Evolutionary conservation across 176 grass and related monocot species (phyloP).

Genomic region (Zizania latifolia): DNA sequence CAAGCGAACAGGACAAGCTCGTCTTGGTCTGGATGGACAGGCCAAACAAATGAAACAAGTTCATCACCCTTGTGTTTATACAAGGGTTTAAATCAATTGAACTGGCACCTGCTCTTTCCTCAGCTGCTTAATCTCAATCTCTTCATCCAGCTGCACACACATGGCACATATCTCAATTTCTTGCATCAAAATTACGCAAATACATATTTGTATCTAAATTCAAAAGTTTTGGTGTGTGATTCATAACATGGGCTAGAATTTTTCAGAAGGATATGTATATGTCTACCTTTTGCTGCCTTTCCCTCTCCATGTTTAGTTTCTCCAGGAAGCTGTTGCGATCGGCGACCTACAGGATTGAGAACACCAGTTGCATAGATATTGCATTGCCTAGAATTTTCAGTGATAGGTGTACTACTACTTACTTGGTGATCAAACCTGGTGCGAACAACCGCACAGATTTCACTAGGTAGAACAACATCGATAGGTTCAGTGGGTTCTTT

Average conservation of each 20-base stretch:
- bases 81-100: no score
- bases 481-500: slow-evolving; percentile 65
- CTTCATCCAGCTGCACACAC: no score
- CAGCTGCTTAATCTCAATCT: slow-evolving; percentile 76
- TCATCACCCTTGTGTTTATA: no score
- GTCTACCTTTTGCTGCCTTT: slow-evolving; percentile 52
- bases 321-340: slow-evolving; percentile 53
- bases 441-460: slow-evolving; percentile 42
- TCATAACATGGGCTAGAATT: background rate
- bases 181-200: no score
- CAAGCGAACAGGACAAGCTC: no score
- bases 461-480: slow-evolving; percentile 59
- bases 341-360: slow-evolving; percentile 35
- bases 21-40: no score
- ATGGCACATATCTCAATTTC: background rate
- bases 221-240: no score
- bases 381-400: no score
- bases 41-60: no score
- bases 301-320: slow-evolving; percentile 47
- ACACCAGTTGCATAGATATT: background rate
- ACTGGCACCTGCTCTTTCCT: slow-evolving; percentile 53
- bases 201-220: no score
- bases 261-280: background rate
- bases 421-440: slow-evolving; percentile 68
- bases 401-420: no score